Evolutionary conservation across 2,329 filamentous ascomycete species (phyloP).

Genomic region (Biscogniauxia marginata): DNA sequence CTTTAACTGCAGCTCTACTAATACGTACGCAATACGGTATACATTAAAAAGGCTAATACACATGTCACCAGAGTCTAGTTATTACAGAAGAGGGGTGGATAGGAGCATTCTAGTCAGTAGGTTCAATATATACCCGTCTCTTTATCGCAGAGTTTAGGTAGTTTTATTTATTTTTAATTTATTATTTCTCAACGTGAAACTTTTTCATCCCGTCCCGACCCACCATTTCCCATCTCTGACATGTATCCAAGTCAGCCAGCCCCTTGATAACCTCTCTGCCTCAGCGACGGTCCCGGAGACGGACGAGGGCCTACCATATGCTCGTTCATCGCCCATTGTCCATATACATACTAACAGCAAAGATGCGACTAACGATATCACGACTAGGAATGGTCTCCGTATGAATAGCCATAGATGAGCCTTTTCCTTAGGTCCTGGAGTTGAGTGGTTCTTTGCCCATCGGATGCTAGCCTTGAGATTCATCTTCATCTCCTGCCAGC

Average conservation of each 20-base stretch:
- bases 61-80: too few relatives aligned
- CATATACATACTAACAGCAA: slow-evolving; percentile 2
- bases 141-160: too few relatives aligned
- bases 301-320: neutral
- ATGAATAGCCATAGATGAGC: neutral
- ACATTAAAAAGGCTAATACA: too few relatives aligned
- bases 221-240: slow-evolving; percentile 8
- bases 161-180: neutral
- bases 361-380: slow-evolving; percentile 3
- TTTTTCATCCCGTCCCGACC: slow-evolving; percentile 2
- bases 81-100: too few relatives aligned
- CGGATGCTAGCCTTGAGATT: neutral
- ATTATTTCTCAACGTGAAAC: neutral
- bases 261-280: slow-evolving; percentile 2
- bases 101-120: too few relatives aligned
- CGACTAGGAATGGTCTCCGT: slow-evolving; percentile 3
- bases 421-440: neutral
- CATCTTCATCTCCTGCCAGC: slow-evolving; percentile 13
- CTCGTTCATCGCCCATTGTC: neutral
- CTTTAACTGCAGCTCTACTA: too few relatives aligned
- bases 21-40: too few relatives aligned
- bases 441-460: neutral
- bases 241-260: slow-evolving; percentile 12
- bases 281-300: neutral
- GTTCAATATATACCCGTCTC: too few relatives aligned